phyloP scores from a whole-genome alignment of 139 green algal genomes.

The Nannochloris sp. region DNA sequence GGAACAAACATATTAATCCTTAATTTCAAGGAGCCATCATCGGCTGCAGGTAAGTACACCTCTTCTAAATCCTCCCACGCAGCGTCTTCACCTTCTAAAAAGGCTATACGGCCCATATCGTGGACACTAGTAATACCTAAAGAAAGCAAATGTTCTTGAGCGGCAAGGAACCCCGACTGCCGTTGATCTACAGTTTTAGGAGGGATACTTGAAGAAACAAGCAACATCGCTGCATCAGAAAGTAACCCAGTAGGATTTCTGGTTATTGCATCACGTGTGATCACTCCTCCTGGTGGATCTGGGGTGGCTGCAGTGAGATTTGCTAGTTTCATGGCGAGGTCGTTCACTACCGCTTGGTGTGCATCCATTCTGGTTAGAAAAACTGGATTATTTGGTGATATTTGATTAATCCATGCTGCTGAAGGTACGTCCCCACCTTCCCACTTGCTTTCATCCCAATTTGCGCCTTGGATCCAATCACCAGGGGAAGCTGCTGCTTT shows the following conservation, averaged over 20 bases:
- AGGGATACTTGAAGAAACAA: constrained; percentile 20
- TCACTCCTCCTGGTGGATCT: constrained; percentile 23
- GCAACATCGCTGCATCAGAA: constrained; percentile 21
- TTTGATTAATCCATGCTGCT: constrained; percentile 32
- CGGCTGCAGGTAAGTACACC: constrained; percentile 42
- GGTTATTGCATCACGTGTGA: constrained; percentile 8
- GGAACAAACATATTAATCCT: constrained; percentile 31
- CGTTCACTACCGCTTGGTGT: constrained; percentile 20
- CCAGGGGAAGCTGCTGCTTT: background rate
- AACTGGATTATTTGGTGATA: constrained; percentile 6
- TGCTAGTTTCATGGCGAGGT: constrained; percentile 36
- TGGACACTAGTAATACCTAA: constrained; percentile 52
- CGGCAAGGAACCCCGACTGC: background rate
- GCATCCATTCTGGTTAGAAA: constrained; percentile 25
- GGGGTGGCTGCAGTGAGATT: constrained; percentile 21
- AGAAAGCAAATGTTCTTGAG: constrained; percentile 27
- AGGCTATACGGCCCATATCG: constrained; percentile 49
- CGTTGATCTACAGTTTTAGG: background rate
- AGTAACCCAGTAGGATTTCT: constrained; percentile 33
- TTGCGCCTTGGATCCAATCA: constrained; percentile 47
- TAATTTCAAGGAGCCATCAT: constrained; percentile 24
- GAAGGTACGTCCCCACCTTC: constrained; percentile 31
- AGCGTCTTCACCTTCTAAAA: constrained; percentile 13
- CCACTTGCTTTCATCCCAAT: constrained; percentile 50
- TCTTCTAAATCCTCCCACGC: constrained; percentile 45